These are phyloP conservation scores for Euphorbia lathyris DNA, from an alignment of 345 rosid species.

Conservation along the genomic window DNA sequence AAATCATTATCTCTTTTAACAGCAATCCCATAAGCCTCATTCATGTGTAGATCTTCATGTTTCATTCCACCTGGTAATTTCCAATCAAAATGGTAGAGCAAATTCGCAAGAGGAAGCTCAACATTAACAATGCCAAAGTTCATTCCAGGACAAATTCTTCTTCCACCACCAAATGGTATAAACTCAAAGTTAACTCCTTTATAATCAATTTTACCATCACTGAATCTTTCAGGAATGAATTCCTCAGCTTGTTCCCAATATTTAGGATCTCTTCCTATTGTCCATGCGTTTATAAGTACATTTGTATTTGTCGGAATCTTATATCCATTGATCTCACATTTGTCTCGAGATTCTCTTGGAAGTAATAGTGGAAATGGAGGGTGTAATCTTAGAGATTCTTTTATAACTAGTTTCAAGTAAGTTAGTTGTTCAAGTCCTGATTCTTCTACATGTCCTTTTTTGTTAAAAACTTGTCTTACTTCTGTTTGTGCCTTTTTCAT, in stretches of 20 bases:
- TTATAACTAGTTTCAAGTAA: slow-evolving; percentile 7
- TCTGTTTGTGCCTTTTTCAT: slow-evolving; percentile 27
- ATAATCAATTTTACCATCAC: slow-evolving; percentile 15
- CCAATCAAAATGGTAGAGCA: slow-evolving; percentile 34
- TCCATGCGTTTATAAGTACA: slow-evolving; percentile 5
- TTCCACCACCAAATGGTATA: slow-evolving; percentile 31
- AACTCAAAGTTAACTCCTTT: slow-evolving; percentile 19
- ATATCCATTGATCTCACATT: slow-evolving; percentile 15
- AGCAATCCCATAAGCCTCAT: slow-evolving; percentile 7
- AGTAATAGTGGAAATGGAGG: slow-evolving; percentile 7
- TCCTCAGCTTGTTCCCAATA: slow-evolving; percentile 16
- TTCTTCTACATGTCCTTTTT: slow-evolving; percentile 21
- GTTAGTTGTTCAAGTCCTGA: background rate
- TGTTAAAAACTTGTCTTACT: slow-evolving; percentile 15
- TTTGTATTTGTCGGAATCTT: slow-evolving; percentile 4
- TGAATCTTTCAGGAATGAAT: slow-evolving; percentile 22
- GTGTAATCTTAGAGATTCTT: slow-evolving; percentile 11
- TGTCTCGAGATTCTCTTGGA: slow-evolving; percentile 13
- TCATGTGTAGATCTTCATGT: slow-evolving; percentile 17
- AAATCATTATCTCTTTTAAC: slow-evolving; percentile 16
- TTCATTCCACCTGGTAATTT: slow-evolving; percentile 13
- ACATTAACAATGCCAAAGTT: slow-evolving; percentile 15
- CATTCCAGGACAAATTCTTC: slow-evolving; percentile 30
- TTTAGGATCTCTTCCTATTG: slow-evolving; percentile 12
- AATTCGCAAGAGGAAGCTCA: slow-evolving; percentile 13